Evolutionary conservation across 2,329 filamentous ascomycete genomes (phyloP).

Genomic region (Cordyceps militaris): DNA sequence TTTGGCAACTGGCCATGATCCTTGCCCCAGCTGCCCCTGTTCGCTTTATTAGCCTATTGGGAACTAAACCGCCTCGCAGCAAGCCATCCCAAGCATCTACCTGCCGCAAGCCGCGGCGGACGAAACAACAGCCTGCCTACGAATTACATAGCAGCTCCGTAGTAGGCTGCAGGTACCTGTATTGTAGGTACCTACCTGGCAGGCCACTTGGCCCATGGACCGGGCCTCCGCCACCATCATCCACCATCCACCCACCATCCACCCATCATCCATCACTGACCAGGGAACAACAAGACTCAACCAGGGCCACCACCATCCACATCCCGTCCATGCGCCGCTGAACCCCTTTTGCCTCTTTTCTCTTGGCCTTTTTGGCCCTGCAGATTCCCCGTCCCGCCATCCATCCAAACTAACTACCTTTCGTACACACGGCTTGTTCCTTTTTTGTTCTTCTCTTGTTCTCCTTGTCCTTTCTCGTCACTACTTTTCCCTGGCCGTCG

Average conservation of each 20-base stretch:
- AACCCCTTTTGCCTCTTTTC: conserved; percentile 9
- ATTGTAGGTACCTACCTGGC: too few species aligned
- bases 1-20: neutral
- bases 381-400: conserved; percentile 2
- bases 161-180: too few species aligned
- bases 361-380: neutral
- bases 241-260: neutral
- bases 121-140: neutral
- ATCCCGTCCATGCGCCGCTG: conserved; percentile 6
- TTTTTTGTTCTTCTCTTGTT: neutral
- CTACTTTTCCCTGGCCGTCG: neutral
- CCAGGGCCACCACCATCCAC: neutral
- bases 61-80: neutral
- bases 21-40: neutral
- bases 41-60: neutral
- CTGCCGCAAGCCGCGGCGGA: conserved; percentile 1
- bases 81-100: neutral
- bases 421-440: neutral
- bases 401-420: neutral
- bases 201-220: too few species aligned
- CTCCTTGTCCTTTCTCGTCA: neutral
- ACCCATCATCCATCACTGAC: neutral
- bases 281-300: neutral
- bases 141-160: too few species aligned
- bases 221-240: too few species aligned